Evolutionary conservation across 768 basidiomycete genomes (phyloP).

Genomic region (Mycena floridula): DNA sequence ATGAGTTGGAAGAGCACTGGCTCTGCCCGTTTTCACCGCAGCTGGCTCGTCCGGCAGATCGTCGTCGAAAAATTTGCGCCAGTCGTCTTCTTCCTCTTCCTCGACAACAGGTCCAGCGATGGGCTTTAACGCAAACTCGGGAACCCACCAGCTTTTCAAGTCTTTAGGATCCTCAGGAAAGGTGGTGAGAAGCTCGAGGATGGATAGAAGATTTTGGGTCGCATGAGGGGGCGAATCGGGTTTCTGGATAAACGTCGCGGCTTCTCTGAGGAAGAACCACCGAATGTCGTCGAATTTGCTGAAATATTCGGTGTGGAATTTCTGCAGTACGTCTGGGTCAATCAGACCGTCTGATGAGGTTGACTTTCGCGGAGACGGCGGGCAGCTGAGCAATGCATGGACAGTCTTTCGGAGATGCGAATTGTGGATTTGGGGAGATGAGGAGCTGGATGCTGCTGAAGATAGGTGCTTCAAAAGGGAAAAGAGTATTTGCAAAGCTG

Average conservation of each 20-base stretch:
- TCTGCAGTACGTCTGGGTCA: constrained; percentile 53
- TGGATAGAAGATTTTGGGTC: constrained; percentile 44
- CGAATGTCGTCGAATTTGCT: constrained; percentile 77
- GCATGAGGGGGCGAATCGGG: too few relatives aligned
- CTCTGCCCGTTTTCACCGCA: constrained; percentile 34
- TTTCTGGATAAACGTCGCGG: constrained; percentile 39
- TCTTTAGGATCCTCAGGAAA: constrained; percentile 70
- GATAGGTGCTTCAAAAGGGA: constrained; percentile 76
- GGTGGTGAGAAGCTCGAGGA: constrained; percentile 62
- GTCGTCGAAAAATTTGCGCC: constrained; percentile 83
- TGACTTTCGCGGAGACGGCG: constrained; percentile 33
- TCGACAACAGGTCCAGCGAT: constrained; percentile 29
- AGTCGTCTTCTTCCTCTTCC: constrained; percentile 51
- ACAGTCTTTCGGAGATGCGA: constrained; percentile 64
- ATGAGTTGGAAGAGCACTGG: constrained; percentile 65
- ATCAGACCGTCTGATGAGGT: constrained; percentile 16
- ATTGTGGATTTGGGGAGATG: constrained; percentile 60
- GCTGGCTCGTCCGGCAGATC: constrained; percentile 27
- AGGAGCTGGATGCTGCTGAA: constrained; percentile 40
- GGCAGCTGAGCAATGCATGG: constrained; percentile 54
- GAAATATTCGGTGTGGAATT: constrained; percentile 69
- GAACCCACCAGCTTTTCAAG: constrained; percentile 75
- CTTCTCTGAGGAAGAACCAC: constrained; percentile 84
- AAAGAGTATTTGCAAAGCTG: constrained; percentile 69
- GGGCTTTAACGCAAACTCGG: constrained; percentile 56